phyloP scores from a whole-genome alignment of 805 yeast species.

The Sugiyamaella marilandica region DNA sequence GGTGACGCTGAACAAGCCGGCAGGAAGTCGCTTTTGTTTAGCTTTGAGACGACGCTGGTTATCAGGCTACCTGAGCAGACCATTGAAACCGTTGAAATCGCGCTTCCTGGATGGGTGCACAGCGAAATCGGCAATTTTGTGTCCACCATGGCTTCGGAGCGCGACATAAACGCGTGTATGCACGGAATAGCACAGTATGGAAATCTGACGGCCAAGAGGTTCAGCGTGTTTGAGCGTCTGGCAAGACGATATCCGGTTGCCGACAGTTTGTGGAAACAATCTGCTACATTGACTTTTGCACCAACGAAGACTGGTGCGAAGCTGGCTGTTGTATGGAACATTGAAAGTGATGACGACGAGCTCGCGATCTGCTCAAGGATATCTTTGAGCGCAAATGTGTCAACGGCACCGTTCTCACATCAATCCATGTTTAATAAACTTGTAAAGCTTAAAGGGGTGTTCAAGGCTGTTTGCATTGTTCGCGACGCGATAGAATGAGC shows the following conservation, averaged over 20 bases:
- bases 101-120: constrained; percentile 8
- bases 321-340: neutral
- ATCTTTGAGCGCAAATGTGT: neutral
- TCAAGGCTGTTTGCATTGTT: neutral
- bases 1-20: neutral
- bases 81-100: constrained; percentile 4
- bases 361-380: neutral
- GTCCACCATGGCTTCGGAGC: neutral
- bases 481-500: neutral
- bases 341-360: neutral
- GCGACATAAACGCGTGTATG: constrained; percentile 11
- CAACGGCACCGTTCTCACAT: neutral
- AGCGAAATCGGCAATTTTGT: constrained; percentile 16
- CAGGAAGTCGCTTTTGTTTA: constrained; percentile 2
- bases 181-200: constrained; percentile 21
- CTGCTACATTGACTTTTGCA: constrained; percentile 3
- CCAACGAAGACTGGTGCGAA: neutral
- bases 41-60: constrained; percentile 4
- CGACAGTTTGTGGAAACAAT: constrained; percentile 12
- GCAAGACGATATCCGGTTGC: neutral
- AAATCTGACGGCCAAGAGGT: constrained; percentile 9
- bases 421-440: neutral
- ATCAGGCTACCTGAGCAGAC: constrained; percentile 2
- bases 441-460: neutral
- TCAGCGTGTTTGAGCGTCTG: constrained; percentile 14